Evolutionary conservation across 768 basidiomycete species (phyloP).

Genomic region (Kwoniella dendrophila): DNA sequence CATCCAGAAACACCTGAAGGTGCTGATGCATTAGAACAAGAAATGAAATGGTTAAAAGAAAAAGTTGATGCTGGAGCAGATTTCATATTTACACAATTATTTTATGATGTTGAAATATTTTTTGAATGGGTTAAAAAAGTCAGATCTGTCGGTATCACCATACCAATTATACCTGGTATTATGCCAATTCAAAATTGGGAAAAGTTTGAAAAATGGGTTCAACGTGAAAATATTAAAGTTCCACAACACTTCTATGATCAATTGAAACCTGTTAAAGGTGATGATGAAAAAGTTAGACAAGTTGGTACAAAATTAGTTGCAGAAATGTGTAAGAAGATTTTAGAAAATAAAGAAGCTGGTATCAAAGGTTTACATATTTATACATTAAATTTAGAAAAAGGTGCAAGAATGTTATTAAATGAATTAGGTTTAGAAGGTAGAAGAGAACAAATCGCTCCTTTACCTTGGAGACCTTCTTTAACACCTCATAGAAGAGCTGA

Average conservation of each 20-base stretch:
- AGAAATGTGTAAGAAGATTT: slow-evolving; percentile 86
- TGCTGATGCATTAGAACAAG: slow-evolving; percentile 60
- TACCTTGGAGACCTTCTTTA: slow-evolving; percentile 97
- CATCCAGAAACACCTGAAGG: slow-evolving; percentile 67
- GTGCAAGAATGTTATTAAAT: slow-evolving; percentile 90
- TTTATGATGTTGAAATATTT: slow-evolving; percentile 90
- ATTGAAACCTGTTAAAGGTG: slow-evolving; percentile 81
- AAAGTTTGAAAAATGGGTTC: slow-evolving; percentile 73
- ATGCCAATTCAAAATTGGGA: slow-evolving; percentile 97
- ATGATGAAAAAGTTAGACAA: slow-evolving; percentile 89
- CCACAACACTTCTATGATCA: slow-evolving; percentile 74
- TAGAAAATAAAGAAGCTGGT: slow-evolving; percentile 70
- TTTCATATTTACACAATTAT: slow-evolving; percentile 99
- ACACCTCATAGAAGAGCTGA: slow-evolving; percentile 89
- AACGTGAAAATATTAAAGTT: slow-evolving; percentile 61
- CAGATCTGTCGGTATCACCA: slow-evolving; percentile 79
- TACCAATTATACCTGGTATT: slow-evolving; percentile 91
- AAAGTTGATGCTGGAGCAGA: slow-evolving; percentile 87
- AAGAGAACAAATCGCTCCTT: slow-evolving; percentile 81
- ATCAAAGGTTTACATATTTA: slow-evolving; percentile 93
- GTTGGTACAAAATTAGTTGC: slow-evolving; percentile 93
- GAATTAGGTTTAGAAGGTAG: slow-evolving; percentile 70
- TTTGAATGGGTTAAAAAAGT: slow-evolving; percentile 83
- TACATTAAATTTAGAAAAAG: slow-evolving; percentile 96
- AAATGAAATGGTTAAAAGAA: slow-evolving; percentile 83